Evolutionary conservation across 2,329 filamentous ascomycete genomes (phyloP), one percentile per base, ranked within the genome.

Genomic region (Colletotrichum sojae): DNA sequence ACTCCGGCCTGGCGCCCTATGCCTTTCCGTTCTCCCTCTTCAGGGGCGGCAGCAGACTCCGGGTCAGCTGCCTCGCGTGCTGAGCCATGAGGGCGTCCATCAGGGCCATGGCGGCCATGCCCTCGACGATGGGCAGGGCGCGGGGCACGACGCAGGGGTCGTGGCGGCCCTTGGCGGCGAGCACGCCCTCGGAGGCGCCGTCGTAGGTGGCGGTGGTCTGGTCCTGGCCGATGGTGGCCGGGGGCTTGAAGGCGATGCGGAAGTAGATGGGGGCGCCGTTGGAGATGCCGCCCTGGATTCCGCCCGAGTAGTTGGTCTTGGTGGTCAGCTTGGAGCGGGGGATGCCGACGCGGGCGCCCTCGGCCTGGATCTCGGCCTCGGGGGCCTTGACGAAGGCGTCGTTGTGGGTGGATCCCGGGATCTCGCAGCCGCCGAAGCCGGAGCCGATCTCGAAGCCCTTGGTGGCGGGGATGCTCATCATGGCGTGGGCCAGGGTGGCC

Each of bases 401-500:
- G 79, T 98, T 98, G 88, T 98, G 95, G 63, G 87, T 87, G n/a
- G 92, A 96, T 22, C 96, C 95, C 2, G 92, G 92, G 46, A 98
- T 88, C 78, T 95, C 92, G 76, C 92, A 92, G 67, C 96, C 95
- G 58, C 87, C 90, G 80, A 98, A 98, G 13, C 96, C 96, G 61
- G 93, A 97, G 63, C 96, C 96, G 73, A 98, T 91, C 79, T 98
- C 95, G 78, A 98, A 98, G 63, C 92, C 95, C 84, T 98, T 99
- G 45, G 93, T 95, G 4, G 96, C 94, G 5, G 96, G 96, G 75
- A 98, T 97, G 78, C 90, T 94, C 72, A 98, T 88, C 93, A 99
- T 98, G 57, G 93, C 96, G 77, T 98, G 95, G 27, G 90, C 95
- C 54, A 99, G 90, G 78, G 89, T 89, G 8, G 96, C 96, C 84